Percentiles rank a stretch among this genome's conserved stretches.
These are phyloP conservation scores for Rhododendron griersonianum DNA, from an alignment of 148 eudicot genomes.

Conservation along the genomic window DNA sequence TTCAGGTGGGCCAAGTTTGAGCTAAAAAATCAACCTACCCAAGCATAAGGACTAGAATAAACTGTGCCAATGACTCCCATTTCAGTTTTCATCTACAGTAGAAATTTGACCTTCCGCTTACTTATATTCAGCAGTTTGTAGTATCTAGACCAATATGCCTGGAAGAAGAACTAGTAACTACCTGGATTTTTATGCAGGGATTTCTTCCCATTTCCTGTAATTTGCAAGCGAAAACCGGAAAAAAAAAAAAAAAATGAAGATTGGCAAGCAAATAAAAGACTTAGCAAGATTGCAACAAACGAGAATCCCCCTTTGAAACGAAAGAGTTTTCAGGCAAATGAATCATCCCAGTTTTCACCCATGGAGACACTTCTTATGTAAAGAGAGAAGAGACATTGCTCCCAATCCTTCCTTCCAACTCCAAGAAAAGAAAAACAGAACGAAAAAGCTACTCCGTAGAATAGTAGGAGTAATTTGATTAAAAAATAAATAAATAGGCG, in stretches of 20 bases:
- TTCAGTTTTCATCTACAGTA: not conserved
- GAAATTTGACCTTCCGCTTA: not conserved
- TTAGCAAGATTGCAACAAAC: no score
- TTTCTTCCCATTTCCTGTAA: not conserved
- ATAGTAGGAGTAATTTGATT: no score
- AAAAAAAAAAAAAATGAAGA: no score
- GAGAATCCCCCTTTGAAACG: no score
- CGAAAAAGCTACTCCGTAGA: not conserved
- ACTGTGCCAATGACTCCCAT: not conserved
- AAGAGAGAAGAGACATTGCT: not conserved
- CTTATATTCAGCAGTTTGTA: not conserved
- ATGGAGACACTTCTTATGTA: no score
- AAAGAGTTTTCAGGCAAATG: not conserved
- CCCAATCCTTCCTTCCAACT: not conserved
- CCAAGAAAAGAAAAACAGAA: not conserved
- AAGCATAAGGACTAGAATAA: not conserved
- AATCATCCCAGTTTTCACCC: not conserved
- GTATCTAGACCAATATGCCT: not conserved
- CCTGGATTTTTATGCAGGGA: not conserved
- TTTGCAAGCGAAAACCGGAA: not conserved
- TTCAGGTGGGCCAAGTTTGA: not conserved
- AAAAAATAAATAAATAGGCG: not conserved
- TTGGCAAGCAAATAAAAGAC: not conserved
- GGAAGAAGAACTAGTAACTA: not conserved
- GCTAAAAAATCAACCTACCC: not conserved